Base-by-base conservation (phyloP, 768 basidiomycete genomes). In the Bullera alba region DNA sequence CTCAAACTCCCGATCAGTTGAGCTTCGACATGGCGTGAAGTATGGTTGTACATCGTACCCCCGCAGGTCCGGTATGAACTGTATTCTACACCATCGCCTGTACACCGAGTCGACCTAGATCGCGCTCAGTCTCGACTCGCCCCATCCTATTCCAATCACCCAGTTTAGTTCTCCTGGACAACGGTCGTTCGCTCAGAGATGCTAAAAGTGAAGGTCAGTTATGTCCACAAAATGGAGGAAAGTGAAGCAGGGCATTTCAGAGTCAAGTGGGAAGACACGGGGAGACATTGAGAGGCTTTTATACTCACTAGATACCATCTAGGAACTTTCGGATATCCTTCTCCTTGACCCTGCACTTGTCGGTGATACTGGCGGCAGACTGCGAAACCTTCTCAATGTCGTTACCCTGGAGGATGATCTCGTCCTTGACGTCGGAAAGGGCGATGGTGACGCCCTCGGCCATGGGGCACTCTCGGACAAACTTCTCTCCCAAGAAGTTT, bases 261-360 rank as follows among this genome's bases (percentile, higher is more conserved):
- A 8, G n/a, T 34, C 32, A 34, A n/a, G 8, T n/a, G 32, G n/a
- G 10, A 34, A 8, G 8, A 34, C 32, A 34, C 32, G 32, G 32
- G 8, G n/a, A 8, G 32, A 34, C n/a, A n/a, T n/a, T 12, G 1
- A 51, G 41, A 42, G n/a, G n/a, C n/a, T n/a, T n/a, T n/a, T n/a
- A n/a, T 34, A 43, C 42, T 43, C 49, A 62, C 56, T 88, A 15
- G 3, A 42, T 86, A 72, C 92, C 88, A 73, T 58, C 60, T 30
- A 95, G 79, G 80, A 96, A 95, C 80, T 96, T 95, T 65, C 93
- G 89, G 77, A 97, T 96, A 70, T 72, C 93, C 80, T 99, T 99
- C 85, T 97, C 95, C 75, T 89, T 86, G 69, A 99, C 95, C 63
- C 85, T 83, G 79, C 90, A 95, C 55, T 85, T 79, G 63, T 92